Evolutionary conservation across 352 stramenopile species (phyloP), one percentile per base, ranked within the genome.

Genomic region (Aphanomyces astaci): DNA sequence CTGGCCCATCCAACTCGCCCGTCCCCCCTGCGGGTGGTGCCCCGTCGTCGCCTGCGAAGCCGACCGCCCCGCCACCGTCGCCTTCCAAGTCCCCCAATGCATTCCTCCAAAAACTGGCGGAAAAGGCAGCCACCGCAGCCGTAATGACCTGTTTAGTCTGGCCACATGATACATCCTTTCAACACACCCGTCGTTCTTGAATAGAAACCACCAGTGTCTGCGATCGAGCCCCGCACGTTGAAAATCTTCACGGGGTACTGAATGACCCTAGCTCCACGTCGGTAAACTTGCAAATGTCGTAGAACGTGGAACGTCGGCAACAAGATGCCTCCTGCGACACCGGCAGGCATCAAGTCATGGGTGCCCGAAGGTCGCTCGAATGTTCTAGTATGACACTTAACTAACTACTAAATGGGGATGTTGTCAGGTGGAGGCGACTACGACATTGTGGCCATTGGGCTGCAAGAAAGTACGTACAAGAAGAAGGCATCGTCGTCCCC

Each of bases 231-330:
- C 5, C 39, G 31, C 5, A 51, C 43, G 51, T 24, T 68, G 28
- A 57, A 68, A 32, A 17, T 68, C 9, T 52, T 68, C 31, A 48
- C 49, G 5, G 62, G 62, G 62, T 68, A 60, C 28, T 39, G 19
- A 7, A 15, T n/a, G 10, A 2, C 17, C 19, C 33, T 2, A 30
- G 22, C 19, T 59, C 5, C 22, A 40, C 2, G 27, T 11, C 11
- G n/a, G n/a, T 55, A 15, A 10, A 22, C n/a, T 55, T n/a, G n/a
- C 10, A 10, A 55, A 15, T 10, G 27, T 13, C 2, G 22, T 59
- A 68, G 62, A 25, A 66, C 87, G 5, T 95, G 87, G 87, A 95
- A 95, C 56, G 79, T 95, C 4, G 87, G 87, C 49, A 95, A 95
- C 63, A 83, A 82, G 7, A 89, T 88, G 81, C 83, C 85, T 25